Evolutionary conservation across 1,284 basidiomycete species (phyloP).

Genomic region (Sanghuangporus sanghuang): DNA sequence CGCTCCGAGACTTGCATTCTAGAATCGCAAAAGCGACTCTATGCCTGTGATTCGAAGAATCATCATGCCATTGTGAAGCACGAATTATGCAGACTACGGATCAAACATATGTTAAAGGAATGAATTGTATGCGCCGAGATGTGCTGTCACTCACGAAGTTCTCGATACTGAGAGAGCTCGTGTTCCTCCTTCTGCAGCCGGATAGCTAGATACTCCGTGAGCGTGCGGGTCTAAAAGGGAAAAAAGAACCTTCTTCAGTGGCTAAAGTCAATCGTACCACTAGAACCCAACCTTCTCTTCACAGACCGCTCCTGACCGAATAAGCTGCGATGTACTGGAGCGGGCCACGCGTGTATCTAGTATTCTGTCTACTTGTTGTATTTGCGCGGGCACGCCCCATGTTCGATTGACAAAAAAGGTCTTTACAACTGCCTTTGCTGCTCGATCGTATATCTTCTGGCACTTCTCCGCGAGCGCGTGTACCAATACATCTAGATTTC

Average conservation of each 20-base stretch:
- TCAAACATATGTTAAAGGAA: conserved; percentile 2
- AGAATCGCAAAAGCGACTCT: conserved; percentile 44
- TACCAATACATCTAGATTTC: conserved; percentile 63
- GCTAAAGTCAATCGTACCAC: conserved; percentile 14
- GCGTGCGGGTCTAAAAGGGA: conserved; percentile 8
- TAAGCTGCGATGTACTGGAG: conserved; percentile 10
- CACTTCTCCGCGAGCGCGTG: conserved; percentile 58
- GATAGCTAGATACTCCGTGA: conserved; percentile 14
- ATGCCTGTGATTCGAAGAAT: conserved; percentile 29
- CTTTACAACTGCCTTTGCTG: conserved; percentile 58
- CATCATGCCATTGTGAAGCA: conserved; percentile 40
- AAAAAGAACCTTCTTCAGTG: conserved; percentile 11
- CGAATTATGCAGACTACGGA: conserved; percentile 47
- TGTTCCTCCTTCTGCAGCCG: conserved; percentile 13
- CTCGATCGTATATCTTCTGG: conserved; percentile 55
- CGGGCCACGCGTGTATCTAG: neutral
- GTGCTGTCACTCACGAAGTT: conserved; percentile 12
- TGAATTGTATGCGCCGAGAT: neutral
- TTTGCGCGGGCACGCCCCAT: conserved; percentile 24
- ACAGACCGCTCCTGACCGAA: conserved; percentile 46
- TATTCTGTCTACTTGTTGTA: conserved; percentile 20
- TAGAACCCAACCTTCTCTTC: conserved; percentile 15
- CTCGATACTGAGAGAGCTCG: conserved; percentile 8
- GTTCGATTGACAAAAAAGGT: conserved; percentile 44
- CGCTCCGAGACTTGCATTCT: conserved; percentile 33